A percentile compares a stretch with the other conserved stretches of the same genome.
Evolutionary conservation across 2,329 filamentous ascomycete genomes (phyloP).

Genomic region (Monilinia fructigena): DNA sequence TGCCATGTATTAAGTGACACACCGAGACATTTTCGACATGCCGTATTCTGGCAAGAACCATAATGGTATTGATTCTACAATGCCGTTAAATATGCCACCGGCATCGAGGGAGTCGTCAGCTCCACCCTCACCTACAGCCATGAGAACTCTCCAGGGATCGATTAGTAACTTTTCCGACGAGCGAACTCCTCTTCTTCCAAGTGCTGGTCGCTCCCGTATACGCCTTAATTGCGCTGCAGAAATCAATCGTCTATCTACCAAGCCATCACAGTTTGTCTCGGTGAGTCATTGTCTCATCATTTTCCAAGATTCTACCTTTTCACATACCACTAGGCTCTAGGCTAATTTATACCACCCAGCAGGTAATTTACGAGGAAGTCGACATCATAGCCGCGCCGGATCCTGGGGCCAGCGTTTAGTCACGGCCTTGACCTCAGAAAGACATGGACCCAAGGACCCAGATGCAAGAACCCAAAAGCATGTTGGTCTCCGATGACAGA

Average conservation of each 20-base stretch:
- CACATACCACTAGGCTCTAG: neutral
- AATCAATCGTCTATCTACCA: slow-evolving; percentile 30
- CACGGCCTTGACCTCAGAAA: slow-evolving; percentile 56
- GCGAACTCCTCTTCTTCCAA: slow-evolving; percentile 34
- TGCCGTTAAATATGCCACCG: slow-evolving; percentile 19
- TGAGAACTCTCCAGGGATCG: slow-evolving; percentile 20
- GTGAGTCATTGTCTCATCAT: slow-evolving; percentile 23
- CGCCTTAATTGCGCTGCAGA: slow-evolving; percentile 31
- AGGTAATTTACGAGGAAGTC: slow-evolving; percentile 37
- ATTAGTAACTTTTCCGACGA: slow-evolving; percentile 32
- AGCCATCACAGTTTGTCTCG: slow-evolving; percentile 35
- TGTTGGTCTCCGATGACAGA: slow-evolving; percentile 74
- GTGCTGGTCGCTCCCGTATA: slow-evolving; percentile 35
- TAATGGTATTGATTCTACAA: slow-evolving; percentile 13
- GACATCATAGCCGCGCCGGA: slow-evolving; percentile 51
- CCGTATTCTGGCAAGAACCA: slow-evolving; percentile 17
- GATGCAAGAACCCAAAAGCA: slow-evolving; percentile 62
- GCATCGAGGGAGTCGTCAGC: slow-evolving; percentile 20
- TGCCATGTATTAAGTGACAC: slow-evolving; percentile 23
- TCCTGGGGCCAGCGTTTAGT: slow-evolving; percentile 62
- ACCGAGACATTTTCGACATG: slow-evolving; percentile 22
- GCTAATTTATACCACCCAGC: slow-evolving; percentile 10
- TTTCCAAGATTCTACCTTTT: neutral
- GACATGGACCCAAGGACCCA: slow-evolving; percentile 44
- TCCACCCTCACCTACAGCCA: slow-evolving; percentile 23